Evolutionary conservation across 1,284 basidiomycete species (phyloP).

Genomic region (Leccinum fallax): DNA sequence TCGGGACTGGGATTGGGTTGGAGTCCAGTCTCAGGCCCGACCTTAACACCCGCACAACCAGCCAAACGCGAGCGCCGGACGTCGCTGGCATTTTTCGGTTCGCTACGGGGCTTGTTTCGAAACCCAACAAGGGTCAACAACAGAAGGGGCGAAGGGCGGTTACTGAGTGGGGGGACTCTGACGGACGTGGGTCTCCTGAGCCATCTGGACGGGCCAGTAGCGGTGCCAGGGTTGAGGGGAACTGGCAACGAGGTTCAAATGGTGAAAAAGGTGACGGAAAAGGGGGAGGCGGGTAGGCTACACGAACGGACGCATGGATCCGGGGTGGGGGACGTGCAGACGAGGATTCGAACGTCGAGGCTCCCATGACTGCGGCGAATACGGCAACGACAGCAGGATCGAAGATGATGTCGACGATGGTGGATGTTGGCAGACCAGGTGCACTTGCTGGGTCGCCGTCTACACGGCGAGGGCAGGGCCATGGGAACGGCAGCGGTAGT

Average conservation of each 20-base stretch:
- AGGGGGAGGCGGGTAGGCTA: slow-evolving; percentile 20
- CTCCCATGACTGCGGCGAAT: too few species aligned
- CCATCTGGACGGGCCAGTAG: neutral
- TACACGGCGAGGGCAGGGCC: too few species aligned
- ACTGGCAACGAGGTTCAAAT: neutral
- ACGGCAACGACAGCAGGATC: too few species aligned
- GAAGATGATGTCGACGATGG: neutral
- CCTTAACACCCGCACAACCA: too few species aligned
- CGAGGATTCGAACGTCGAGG: slow-evolving; percentile 5
- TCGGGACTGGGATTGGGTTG: too few species aligned
- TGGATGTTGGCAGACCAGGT: slow-evolving; percentile 13
- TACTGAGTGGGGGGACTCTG: too few species aligned
- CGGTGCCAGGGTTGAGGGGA: neutral
- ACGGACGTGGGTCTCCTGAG: neutral
- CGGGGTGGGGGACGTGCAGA: neutral
- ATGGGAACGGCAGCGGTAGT: too few species aligned
- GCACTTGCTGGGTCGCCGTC: neutral
- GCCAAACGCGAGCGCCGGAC: slow-evolving; percentile 23
- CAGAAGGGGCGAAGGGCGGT: too few species aligned
- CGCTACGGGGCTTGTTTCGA: slow-evolving; percentile 19
- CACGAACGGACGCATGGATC: neutral
- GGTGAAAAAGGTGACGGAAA: slow-evolving; percentile 10
- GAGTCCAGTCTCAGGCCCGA: neutral
- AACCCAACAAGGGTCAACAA: too few species aligned
- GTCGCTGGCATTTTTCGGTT: slow-evolving; percentile 31